phyloP scores from a whole-genome alignment of 2,329 filamentous ascomycete species.

The Calonectria honghensis region DNA sequence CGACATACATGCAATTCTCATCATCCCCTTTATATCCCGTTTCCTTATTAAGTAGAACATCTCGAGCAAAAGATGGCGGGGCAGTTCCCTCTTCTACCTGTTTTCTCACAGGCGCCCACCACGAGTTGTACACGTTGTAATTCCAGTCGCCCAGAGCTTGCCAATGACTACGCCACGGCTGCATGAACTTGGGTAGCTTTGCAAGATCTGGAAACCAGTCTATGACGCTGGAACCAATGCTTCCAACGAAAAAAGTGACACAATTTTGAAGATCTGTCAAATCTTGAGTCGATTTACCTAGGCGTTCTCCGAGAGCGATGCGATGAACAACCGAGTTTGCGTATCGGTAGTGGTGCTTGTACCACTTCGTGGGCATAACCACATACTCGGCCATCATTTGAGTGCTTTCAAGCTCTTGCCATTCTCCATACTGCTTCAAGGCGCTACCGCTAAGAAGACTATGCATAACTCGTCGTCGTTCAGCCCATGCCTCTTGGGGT shows the following conservation, averaged over 20 bases:
- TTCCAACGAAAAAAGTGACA: slow-evolving; percentile 59
- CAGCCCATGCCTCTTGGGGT: slow-evolving; percentile 59
- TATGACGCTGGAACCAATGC: slow-evolving; percentile 58
- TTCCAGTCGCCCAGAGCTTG: slow-evolving; percentile 58
- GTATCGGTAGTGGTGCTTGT: slow-evolving; percentile 64
- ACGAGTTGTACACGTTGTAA: slow-evolving; percentile 58
- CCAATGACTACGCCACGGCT: slow-evolving; percentile 60
- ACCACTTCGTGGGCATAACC: slow-evolving; percentile 59
- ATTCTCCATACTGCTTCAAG: slow-evolving; percentile 57
- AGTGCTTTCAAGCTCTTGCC: slow-evolving; percentile 61
- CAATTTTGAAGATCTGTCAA: slow-evolving; percentile 62
- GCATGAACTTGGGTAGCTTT: slow-evolving; percentile 57
- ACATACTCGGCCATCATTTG: slow-evolving; percentile 57
- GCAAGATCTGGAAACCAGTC: slow-evolving; percentile 62
- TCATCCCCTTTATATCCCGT: slow-evolving; percentile 56
- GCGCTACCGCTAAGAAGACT: slow-evolving; percentile 60
- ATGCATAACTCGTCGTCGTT: slow-evolving; percentile 63
- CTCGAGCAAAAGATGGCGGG: slow-evolving; percentile 59
- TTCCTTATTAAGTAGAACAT: slow-evolving; percentile 56
- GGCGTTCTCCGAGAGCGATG: slow-evolving; percentile 59
- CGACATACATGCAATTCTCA: slow-evolving; percentile 63
- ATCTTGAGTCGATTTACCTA: slow-evolving; percentile 56
- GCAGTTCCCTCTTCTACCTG: slow-evolving; percentile 35
- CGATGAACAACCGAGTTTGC: slow-evolving; percentile 61
- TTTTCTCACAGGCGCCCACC: slow-evolving; percentile 58